Conservation (phyloP, 2,329 filamentous ascomycete species). For the Curvularia lunata region DNA sequence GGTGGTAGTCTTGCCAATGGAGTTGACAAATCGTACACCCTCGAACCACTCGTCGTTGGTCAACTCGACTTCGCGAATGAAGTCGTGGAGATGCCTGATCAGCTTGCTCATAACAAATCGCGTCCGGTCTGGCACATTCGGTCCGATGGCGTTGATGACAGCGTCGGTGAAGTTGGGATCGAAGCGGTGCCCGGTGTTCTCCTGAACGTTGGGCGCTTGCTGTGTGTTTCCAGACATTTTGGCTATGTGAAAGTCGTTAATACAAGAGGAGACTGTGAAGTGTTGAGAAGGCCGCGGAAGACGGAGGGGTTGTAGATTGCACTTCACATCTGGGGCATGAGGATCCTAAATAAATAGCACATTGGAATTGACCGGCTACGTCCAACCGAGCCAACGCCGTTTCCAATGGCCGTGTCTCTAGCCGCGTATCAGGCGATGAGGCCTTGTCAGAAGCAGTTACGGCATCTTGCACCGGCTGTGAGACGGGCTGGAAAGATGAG, state of each 20-base stretch:
- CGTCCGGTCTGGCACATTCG: constrained; percentile 69
- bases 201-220: constrained; percentile 32
- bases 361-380: constrained; percentile 1
- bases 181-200: constrained; percentile 56
- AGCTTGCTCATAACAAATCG: constrained; percentile 68
- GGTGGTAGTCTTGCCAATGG: constrained; percentile 71
- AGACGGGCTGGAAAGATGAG: constrained; percentile 6
- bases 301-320: not conserved
- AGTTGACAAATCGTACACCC: constrained; percentile 77
- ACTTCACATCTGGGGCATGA: constrained; percentile 16
- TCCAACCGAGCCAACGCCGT: constrained; percentile 29
- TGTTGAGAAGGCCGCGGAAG: not conserved
- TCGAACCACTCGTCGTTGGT: constrained; percentile 78
- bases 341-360: constrained; percentile 27
- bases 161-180: constrained; percentile 79
- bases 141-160: constrained; percentile 75
- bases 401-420: constrained; percentile 32
- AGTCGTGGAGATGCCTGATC: constrained; percentile 78
- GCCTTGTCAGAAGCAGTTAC: constrained; percentile 18
- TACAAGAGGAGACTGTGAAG: not conserved
- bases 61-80: constrained; percentile 77
- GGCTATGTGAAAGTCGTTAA: constrained; percentile 2
- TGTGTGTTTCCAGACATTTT: constrained; percentile 28
- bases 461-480: constrained; percentile 31
- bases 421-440: constrained; percentile 31